These are phyloP conservation scores for Murraya koenigii DNA, from an alignment of 345 rosid species.

Conservation along the genomic window DNA sequence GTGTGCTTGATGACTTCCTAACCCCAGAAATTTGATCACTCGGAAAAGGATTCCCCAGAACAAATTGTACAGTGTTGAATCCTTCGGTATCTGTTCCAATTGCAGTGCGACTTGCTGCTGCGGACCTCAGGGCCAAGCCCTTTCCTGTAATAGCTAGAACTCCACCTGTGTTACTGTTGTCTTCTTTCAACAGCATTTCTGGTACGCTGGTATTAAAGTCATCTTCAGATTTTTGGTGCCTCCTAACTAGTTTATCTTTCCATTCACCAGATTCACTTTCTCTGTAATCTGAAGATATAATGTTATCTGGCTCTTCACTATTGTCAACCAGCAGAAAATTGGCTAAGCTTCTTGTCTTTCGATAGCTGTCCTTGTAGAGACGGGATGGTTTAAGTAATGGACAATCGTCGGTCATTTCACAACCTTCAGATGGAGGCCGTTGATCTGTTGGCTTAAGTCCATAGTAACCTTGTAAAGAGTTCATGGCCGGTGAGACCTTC, in stretches of 20 bases:
- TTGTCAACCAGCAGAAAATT: conserved; percentile 44
- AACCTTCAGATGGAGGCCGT: conserved; percentile 38
- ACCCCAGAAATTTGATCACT: conserved; percentile 39
- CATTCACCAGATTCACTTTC: conserved; percentile 31
- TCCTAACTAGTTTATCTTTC: conserved; percentile 45
- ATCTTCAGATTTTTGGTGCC: conserved; percentile 71
- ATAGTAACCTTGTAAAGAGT: conserved; percentile 72
- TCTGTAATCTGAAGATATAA: conserved; percentile 18
- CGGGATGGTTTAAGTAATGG: conserved; percentile 34
- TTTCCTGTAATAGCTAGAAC: conserved; percentile 50
- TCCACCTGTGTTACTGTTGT: conserved; percentile 36
- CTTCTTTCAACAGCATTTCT: conserved; percentile 64
- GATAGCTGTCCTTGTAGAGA: conserved; percentile 32
- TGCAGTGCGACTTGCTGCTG: conserved; percentile 43
- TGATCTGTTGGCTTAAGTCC: conserved; percentile 47
- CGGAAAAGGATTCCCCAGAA: conserved; percentile 27
- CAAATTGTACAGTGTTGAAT: conserved; percentile 20
- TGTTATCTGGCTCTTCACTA: conserved; percentile 29
- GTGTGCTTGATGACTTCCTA: conserved; percentile 77
- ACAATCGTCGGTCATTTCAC: conserved; percentile 50
- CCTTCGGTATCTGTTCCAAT: conserved; percentile 34
- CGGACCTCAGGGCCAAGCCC: conserved; percentile 65
- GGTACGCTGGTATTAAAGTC: conserved; percentile 44
- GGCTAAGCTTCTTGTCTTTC: conserved; percentile 62
- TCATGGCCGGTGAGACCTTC: conserved; percentile 75